A percentile compares a stretch with the other conserved stretches of the same genome.
Conservation (phyloP, 192 early-diverging fungal species). For the Linnemannia zychae region DNA sequence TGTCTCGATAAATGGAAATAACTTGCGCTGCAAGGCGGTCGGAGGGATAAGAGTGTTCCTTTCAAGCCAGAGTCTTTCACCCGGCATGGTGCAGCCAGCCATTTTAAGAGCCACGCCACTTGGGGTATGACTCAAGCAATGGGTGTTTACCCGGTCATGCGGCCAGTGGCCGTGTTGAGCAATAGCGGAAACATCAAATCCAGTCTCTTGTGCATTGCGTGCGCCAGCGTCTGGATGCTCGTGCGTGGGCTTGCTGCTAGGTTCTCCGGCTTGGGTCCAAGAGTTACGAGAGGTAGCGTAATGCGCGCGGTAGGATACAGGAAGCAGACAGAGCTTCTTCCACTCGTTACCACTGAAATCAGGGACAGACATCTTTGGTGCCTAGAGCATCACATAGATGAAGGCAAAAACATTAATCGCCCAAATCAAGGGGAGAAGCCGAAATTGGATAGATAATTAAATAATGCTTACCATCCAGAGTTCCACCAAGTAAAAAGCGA, state of each 20-base stretch:
- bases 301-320: background rate
- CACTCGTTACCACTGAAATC: background rate
- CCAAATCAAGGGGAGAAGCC: too few species aligned
- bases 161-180: slow-evolving; percentile 15
- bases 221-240: slow-evolving; percentile 4
- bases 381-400: too few species aligned
- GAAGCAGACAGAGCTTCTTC: background rate
- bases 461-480: slow-evolving; percentile 12
- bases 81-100: slow-evolving; percentile 7
- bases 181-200: background rate
- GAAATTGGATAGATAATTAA: too few species aligned
- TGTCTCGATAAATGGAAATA: slow-evolving; percentile 23
- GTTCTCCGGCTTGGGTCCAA: background rate
- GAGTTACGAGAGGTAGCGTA: background rate
- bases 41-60: slow-evolving; percentile 10
- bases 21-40: slow-evolving; percentile 4
- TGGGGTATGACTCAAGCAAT: background rate
- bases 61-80: slow-evolving; percentile 12
- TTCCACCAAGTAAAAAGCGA: slow-evolving; percentile 25
- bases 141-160: background rate
- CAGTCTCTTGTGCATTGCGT: background rate
- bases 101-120: slow-evolving; percentile 8
- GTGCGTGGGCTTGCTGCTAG: background rate
- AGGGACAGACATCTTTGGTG: background rate
- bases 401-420: too few species aligned